Percentiles rank a stretch among this genome's conserved stretches.
phyloP scores from a whole-genome alignment of 345 rosid genomes.

The Noccaea caerulescens region DNA sequence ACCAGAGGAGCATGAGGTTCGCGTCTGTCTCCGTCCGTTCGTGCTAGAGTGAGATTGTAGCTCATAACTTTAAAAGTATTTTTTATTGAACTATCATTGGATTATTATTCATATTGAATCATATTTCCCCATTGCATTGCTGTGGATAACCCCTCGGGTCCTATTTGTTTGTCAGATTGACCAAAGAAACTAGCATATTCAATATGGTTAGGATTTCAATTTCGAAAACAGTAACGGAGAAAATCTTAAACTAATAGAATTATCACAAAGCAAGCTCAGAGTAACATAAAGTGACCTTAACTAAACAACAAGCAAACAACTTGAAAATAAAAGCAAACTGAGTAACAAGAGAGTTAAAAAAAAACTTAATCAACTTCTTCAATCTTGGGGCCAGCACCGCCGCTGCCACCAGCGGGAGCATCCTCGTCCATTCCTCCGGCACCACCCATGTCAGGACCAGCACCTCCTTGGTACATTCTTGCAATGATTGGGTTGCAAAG shows the following conservation, averaged over 20 bases:
- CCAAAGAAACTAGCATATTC: too few species aligned
- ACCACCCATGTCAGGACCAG: conserved; percentile 46
- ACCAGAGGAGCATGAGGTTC: conserved; percentile 95
- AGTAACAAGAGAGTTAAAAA: not conserved
- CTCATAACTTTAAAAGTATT: conserved; percentile 25
- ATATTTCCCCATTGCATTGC: not conserved
- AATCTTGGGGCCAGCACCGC: conserved; percentile 69
- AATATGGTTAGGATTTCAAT: too few species aligned
- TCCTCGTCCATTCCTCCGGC: conserved; percentile 50
- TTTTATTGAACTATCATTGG: conserved; percentile 35
- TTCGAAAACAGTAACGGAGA: not conserved
- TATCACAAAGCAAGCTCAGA: not conserved
- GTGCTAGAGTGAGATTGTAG: conserved; percentile 36
- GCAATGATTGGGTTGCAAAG: conserved; percentile 68
- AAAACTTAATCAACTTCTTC: conserved; percentile 63
- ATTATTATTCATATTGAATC: conserved; percentile 35
- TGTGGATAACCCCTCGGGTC: not conserved
- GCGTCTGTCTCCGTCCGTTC: conserved; percentile 73
- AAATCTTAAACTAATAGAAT: too few species aligned
- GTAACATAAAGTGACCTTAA: not conserved
- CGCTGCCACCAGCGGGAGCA: conserved; percentile 43
- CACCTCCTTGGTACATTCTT: conserved; percentile 59
- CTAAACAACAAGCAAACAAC: conserved; percentile 7
- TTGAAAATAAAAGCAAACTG: not conserved
- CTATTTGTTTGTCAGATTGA: not conserved